Evolutionary conservation across 768 basidiomycete genomes (phyloP).

Genomic region (Mycena olivaceomarginata): DNA sequence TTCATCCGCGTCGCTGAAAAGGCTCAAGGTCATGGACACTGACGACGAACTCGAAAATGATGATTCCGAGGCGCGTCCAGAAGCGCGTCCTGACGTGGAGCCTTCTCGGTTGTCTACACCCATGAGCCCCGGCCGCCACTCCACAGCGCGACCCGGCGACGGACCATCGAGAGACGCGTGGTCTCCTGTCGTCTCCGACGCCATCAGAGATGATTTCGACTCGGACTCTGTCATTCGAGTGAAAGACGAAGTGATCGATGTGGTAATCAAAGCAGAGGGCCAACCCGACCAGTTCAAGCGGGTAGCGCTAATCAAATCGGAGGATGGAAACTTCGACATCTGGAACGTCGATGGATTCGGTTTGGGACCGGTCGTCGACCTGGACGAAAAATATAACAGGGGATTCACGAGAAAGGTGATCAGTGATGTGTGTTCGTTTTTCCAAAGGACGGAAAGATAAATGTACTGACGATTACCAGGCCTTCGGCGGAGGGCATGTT

Average conservation of each 20-base stretch:
- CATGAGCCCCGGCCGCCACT: neutral
- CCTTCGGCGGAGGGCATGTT: slow-evolving; percentile 31
- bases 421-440: slow-evolving; percentile 25
- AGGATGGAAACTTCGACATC: slow-evolving; percentile 36
- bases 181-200: neutral
- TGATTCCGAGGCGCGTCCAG: neutral
- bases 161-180: neutral
- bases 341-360: slow-evolving; percentile 39
- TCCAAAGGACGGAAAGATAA: neutral
- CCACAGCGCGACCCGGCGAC: neutral
- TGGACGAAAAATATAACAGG: slow-evolving; percentile 26
- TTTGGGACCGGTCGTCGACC: slow-evolving; percentile 16
- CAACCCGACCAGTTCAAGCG: slow-evolving; percentile 32
- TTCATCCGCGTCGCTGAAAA: neutral
- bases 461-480: slow-evolving; percentile 8
- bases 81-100: neutral
- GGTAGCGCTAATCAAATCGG: slow-evolving; percentile 29
- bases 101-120: neutral
- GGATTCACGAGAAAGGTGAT: slow-evolving; percentile 46
- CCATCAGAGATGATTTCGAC: neutral
- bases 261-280: slow-evolving; percentile 36
- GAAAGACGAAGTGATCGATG: slow-evolving; percentile 32
- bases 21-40: slow-evolving; percentile 14
- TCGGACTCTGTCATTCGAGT: neutral
- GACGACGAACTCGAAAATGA: slow-evolving; percentile 8